phyloP scores from a whole-genome alignment of 306 rosid species.

The Canavalia ensiformis region DNA sequence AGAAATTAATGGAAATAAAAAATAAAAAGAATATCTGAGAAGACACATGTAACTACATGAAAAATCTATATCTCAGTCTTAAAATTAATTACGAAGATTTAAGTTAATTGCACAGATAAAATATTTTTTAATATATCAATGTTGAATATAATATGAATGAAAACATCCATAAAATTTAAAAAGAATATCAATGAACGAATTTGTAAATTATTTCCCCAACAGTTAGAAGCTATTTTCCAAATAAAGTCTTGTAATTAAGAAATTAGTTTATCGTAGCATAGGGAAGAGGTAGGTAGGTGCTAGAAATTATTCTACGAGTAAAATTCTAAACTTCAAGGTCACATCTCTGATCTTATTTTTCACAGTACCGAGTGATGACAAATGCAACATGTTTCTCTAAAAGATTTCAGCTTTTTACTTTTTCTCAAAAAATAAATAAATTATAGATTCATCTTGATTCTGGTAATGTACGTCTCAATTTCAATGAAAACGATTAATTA shows the following conservation, averaged over 20 bases:
- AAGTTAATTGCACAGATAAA: not conserved
- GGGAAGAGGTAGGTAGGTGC: not conserved
- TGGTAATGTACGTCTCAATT: not conserved
- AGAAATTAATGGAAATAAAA: not conserved
- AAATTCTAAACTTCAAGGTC: conserved; percentile 25
- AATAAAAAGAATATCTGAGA: not conserved
- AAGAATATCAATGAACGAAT: not conserved
- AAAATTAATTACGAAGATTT: not conserved
- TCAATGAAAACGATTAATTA: not conserved
- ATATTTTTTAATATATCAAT: too few species aligned
- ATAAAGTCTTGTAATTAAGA: not conserved
- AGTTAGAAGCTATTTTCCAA: conserved; percentile 2
- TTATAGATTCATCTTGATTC: not conserved
- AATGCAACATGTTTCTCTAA: not conserved
- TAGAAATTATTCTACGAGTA: not conserved
- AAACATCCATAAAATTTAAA: not conserved
- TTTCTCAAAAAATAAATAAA: not conserved
- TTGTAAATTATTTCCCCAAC: not conserved
- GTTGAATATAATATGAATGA: too few species aligned
- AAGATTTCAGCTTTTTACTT: not conserved
- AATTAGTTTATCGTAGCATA: not conserved
- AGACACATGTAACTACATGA: not conserved
- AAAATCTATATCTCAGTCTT: not conserved
- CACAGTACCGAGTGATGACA: conserved; percentile 14
- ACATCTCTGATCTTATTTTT: not conserved